A percentile compares a stretch with the other conserved stretches of the same genome.
Conservation (phyloP, 2,329 filamentous ascomycete species). For the Botryotinia narcissicola region DNA sequence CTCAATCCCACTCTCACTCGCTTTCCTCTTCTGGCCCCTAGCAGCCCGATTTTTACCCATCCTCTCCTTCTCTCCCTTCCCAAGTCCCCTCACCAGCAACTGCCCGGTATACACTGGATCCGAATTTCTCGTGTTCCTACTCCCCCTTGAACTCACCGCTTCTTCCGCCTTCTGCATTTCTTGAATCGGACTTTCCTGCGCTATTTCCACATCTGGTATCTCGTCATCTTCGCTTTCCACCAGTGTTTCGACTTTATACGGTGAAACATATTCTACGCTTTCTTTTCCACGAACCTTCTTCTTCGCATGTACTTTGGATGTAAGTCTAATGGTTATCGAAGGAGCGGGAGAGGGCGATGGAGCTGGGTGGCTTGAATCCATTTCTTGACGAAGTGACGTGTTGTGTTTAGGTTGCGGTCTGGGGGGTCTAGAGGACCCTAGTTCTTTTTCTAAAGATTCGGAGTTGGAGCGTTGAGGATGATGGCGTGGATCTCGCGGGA, state of each 20-base stretch:
- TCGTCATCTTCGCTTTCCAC: not conserved
- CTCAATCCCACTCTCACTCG: no score
- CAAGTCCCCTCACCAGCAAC: not conserved
- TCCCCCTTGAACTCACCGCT: not conserved
- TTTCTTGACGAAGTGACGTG: not conserved
- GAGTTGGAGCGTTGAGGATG: not conserved
- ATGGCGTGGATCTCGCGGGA: not conserved
- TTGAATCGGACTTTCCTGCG: not conserved
- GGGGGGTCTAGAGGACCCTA: no score
- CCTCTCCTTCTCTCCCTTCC: not conserved
- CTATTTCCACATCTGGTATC: not conserved
- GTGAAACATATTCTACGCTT: not conserved
- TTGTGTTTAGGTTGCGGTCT: conserved; percentile 4
- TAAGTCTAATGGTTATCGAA: not conserved
- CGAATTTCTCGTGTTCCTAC: conserved; percentile 10
- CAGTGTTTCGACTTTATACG: not conserved
- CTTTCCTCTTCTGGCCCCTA: not conserved
- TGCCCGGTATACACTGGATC: conserved; percentile 7
- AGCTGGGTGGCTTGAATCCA: not conserved
- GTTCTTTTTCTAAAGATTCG: not conserved
- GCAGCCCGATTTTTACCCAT: no score
- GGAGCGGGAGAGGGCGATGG: not conserved
- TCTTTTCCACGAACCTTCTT: not conserved
- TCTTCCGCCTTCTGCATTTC: not conserved
- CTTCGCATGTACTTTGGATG: not conserved